phyloP scores from a whole-genome alignment of 345 rosid genomes.

The Camelina laxa region DNA sequence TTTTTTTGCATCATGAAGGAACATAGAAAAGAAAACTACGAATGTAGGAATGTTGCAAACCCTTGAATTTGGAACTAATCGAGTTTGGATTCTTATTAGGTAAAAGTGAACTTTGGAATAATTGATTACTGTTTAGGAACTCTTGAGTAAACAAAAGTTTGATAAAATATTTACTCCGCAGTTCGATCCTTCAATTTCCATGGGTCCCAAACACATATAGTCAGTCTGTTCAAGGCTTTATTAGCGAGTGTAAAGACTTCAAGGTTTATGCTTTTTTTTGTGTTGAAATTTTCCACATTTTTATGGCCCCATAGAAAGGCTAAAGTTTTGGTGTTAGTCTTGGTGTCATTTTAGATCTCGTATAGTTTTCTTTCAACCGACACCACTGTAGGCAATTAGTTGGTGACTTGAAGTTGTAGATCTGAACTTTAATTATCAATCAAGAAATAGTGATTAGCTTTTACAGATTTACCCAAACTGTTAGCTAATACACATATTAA shows the following conservation, averaged over 20 bases:
- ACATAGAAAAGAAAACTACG: background rate
- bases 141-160: background rate
- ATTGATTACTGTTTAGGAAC: background rate
- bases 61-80: background rate
- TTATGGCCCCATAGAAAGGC: background rate
- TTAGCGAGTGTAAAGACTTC: background rate
- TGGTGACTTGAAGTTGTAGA: background rate
- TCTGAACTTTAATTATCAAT: background rate
- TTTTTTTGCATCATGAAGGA: constrained; percentile 1
- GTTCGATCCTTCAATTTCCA: background rate
- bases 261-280: constrained; percentile 1
- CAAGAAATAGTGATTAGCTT: background rate
- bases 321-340: background rate
- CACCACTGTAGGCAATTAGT: background rate
- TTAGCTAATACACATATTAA: constrained; percentile 15
- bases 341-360: background rate
- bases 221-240: background rate
- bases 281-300: background rate
- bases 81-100: background rate
- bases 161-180: background rate
- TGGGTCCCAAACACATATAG: background rate
- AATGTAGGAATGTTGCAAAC: constrained; percentile 1
- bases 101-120: background rate
- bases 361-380: background rate
- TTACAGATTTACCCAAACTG: background rate